These are phyloP conservation scores for Sugiyamaella grinbergsii DNA, from an alignment of 1,139 yeast species.

Conservation along the genomic window DNA sequence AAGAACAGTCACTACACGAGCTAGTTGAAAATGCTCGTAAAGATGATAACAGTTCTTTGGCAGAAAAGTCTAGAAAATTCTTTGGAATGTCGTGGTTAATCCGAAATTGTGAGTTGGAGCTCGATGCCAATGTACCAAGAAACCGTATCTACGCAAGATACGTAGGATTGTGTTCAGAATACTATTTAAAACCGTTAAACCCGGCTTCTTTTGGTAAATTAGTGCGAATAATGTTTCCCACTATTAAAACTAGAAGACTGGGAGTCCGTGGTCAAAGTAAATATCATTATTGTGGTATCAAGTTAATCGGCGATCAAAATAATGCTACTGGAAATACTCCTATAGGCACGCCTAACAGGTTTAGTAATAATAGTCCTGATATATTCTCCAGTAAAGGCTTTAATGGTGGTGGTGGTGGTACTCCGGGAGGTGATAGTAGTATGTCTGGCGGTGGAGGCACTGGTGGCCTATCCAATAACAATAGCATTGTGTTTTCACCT, in stretches of 20 bases:
- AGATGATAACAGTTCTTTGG: slow-evolving; percentile 48
- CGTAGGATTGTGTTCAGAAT: slow-evolving; percentile 69
- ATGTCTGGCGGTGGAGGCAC: background rate
- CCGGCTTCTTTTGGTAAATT: slow-evolving; percentile 90
- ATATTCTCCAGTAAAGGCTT: slow-evolving; percentile 12
- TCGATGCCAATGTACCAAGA: slow-evolving; percentile 78
- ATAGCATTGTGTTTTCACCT: slow-evolving; percentile 14
- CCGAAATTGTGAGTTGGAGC: slow-evolving; percentile 64
- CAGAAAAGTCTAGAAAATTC: slow-evolving; percentile 70
- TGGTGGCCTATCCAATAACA: no score
- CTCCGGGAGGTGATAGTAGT: slow-evolving; percentile 4
- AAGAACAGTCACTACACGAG: slow-evolving; percentile 50
- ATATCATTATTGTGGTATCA: slow-evolving; percentile 88
- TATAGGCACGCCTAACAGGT: slow-evolving; percentile 35
- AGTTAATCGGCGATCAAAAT: slow-evolving; percentile 54
- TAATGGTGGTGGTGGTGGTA: slow-evolving; percentile 11
- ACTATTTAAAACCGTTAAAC: slow-evolving; percentile 67
- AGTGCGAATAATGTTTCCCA: slow-evolving; percentile 72
- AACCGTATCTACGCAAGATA: slow-evolving; percentile 81
- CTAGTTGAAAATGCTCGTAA: slow-evolving; percentile 54
- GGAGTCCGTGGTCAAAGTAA: slow-evolving; percentile 90
- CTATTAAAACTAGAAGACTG: slow-evolving; percentile 74
- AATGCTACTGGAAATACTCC: slow-evolving; percentile 37
- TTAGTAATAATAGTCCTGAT: slow-evolving; percentile 32
- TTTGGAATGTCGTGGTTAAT: slow-evolving; percentile 83